Evolutionary conservation across 306 rosid species (phyloP), one percentile per base, ranked within the genome.

Genomic region (Prunus mira): DNA sequence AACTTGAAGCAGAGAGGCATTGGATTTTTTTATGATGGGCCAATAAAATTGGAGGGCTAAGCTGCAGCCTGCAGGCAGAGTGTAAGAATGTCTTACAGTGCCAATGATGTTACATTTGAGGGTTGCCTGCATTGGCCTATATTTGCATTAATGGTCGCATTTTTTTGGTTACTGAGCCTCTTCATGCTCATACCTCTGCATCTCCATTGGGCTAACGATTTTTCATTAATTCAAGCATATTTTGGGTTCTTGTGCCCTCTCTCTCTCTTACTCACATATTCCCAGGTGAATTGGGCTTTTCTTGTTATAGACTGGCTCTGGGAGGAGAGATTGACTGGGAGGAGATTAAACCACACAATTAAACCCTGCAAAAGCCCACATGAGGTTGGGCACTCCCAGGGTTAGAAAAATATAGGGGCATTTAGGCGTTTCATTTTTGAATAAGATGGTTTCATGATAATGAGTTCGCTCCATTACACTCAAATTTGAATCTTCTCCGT

Each of bases 161-260:
- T 61, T 27, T 74, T 61, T 61, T 14, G 78, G 78, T 50, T 45
- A 0, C 15, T 27, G 78, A 58, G 60, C 69, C 65, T 38, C 43
- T 12, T 51, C 62, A 51, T 51, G 32, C 9, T 7, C 43, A 1
- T 38, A 6, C 43, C 43, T 38, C 9, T 7, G 43, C 43, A 38
- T 38, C 61, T 51, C 18, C 3, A 28, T 69, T 55, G 76, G 65
- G 78, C 27, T 76, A 65, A 17, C 19, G 15, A 57, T 70, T 73
- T 64, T 76, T 13, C 82, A 79, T 88, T 85, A 80, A 90, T 76
- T 76, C 74, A 79, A 80, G 80, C 83, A 82, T 82, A 82, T 86
- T 85, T 82, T 89, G 86, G 89, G 85, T 83, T 79, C 67, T 72
- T 73, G 91, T 84, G 91, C 86, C 74, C 67, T 15, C 49, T 66